Evolutionary conservation across 805 yeast genomes (phyloP).

Genomic region (Zygoascus biomembranicola): DNA sequence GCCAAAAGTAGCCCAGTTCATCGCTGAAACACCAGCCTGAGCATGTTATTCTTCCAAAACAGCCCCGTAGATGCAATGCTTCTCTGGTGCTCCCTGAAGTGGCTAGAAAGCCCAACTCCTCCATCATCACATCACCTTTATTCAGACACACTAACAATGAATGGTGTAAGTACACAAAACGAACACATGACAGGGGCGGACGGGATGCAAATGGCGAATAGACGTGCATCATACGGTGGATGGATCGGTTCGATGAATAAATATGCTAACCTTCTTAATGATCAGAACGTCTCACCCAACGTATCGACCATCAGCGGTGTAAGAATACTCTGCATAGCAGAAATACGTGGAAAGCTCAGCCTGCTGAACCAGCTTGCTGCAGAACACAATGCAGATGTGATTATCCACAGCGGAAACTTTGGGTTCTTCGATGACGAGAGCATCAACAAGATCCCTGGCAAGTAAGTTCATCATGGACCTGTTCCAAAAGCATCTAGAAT

Average conservation of each 20-base stretch:
- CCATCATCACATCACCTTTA: background rate
- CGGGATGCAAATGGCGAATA: background rate
- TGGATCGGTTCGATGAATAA: background rate
- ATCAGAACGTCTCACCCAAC: background rate
- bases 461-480: conserved; percentile 30
- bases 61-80: no score
- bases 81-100: background rate
- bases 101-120: background rate
- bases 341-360: conserved; percentile 45
- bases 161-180: background rate
- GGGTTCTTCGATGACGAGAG: conserved; percentile 64
- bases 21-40: no score
- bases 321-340: conserved; percentile 45
- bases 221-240: no score
- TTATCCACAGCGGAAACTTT: conserved; percentile 70
- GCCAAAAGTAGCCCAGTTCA: no score
- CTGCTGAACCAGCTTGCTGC: conserved; percentile 42
- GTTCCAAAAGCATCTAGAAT: background rate
- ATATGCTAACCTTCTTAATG: background rate
- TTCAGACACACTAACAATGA: background rate
- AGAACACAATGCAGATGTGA: conserved; percentile 39
- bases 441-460: conserved; percentile 45
- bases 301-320: conserved; percentile 13
- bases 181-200: background rate
- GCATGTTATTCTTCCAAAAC: no score